Conservation (phyloP, 768 basidiomycete genomes). For the Dacryopinax spathularia region DNA sequence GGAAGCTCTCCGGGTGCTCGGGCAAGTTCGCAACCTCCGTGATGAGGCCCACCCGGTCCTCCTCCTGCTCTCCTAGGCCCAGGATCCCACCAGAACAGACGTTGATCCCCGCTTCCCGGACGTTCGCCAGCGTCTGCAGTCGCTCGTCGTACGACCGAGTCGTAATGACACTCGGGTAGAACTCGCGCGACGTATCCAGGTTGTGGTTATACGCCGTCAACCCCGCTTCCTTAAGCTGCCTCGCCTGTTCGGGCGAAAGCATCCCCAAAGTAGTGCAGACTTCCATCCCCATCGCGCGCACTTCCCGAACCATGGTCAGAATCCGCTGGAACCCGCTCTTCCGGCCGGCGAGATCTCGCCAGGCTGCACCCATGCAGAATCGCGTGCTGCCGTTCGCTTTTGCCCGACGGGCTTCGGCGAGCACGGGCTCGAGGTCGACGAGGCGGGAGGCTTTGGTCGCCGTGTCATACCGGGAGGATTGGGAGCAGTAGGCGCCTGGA, state of each 20-base stretch:
- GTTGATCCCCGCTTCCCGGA: slow-evolving; percentile 88
- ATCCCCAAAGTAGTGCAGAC: slow-evolving; percentile 98
- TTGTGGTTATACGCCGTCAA: slow-evolving; percentile 98
- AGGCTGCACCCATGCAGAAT: slow-evolving; percentile 98
- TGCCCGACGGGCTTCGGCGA: slow-evolving; percentile 83
- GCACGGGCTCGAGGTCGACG: slow-evolving; percentile 78
- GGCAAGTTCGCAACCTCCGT: slow-evolving; percentile 92
- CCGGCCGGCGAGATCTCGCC: slow-evolving; percentile 85
- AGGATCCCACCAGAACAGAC: slow-evolving; percentile 96
- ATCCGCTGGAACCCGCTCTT: slow-evolving; percentile 75
- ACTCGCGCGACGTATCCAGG: slow-evolving; percentile 92
- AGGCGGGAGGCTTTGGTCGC: slow-evolving; percentile 77
- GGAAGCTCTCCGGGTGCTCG: slow-evolving; percentile 97
- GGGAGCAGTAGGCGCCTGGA: slow-evolving; percentile 89
- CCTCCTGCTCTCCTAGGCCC: slow-evolving; percentile 81
- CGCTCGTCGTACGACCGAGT: slow-evolving; percentile 90
- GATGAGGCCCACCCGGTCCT: slow-evolving; percentile 83
- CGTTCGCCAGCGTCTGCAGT: slow-evolving; percentile 73
- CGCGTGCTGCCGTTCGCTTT: slow-evolving; percentile 94
- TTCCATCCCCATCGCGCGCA: slow-evolving; percentile 95
- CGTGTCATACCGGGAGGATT: slow-evolving; percentile 85
- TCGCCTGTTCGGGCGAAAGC: slow-evolving; percentile 86
- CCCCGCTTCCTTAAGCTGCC: slow-evolving; percentile 83
- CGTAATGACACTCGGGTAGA: slow-evolving; percentile 91
- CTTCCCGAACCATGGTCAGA: slow-evolving; percentile 17